phyloP scores from a whole-genome alignment of 441 rosid genomes.

The Metrosideros polymorpha region DNA sequence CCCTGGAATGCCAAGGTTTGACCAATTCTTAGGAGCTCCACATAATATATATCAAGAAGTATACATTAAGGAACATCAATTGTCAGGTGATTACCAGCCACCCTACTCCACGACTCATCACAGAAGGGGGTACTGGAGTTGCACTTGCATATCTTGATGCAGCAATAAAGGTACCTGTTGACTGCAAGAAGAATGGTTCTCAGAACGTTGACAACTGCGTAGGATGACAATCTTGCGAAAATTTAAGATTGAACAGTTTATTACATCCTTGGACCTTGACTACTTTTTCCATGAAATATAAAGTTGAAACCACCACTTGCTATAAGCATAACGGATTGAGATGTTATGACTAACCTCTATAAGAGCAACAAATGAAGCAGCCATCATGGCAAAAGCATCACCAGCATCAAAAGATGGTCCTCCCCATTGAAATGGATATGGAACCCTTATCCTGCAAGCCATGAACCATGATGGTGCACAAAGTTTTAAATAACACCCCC shows the following conservation, averaged over 20 bases:
- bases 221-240: not conserved
- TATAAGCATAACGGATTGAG: not conserved
- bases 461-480: not conserved
- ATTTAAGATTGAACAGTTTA: not conserved
- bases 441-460: constrained; percentile 56
- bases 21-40: not conserved
- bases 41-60: not conserved
- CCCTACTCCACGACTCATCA: constrained; percentile 77
- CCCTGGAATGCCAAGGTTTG: constrained; percentile 31
- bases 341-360: constrained; percentile 38
- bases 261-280: not conserved
- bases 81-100: constrained; percentile 55
- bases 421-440: constrained; percentile 87
- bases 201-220: not conserved
- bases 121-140: constrained; percentile 76
- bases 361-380: constrained; percentile 57
- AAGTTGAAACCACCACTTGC: not conserved
- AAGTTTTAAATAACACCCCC: not conserved
- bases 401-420: constrained; percentile 56
- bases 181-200: constrained; percentile 26
- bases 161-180: constrained; percentile 62
- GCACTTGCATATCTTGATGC: constrained; percentile 79
- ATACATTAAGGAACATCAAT: not conserved
- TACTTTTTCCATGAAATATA: not conserved
- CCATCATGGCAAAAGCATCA: constrained; percentile 55